Base-by-base conservation (phyloP, 78 protist genomes). In the Neovahlkampfia damariscottae region DNA sequence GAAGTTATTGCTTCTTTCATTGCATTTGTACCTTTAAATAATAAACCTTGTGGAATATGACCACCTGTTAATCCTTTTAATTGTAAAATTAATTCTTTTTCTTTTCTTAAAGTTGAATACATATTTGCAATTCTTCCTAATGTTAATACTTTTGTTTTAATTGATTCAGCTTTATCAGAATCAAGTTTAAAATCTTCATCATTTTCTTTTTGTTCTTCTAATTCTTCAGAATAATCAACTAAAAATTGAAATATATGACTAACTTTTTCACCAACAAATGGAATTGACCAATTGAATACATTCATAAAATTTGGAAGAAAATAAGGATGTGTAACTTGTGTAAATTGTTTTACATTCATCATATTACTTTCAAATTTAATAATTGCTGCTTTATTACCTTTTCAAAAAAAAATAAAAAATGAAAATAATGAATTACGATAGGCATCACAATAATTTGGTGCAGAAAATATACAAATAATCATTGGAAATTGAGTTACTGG, bases 281-380 rank as follows among this genome's bases (percentile, higher is more conserved):
- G 99, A 78, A 96, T 67, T 5, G 98, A 93, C 98, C 98, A 95
- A 29, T 89, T 68, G 84, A 96, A 96, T 28, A 94, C 98, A 79
- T 96, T 95, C 92, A 95, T 90, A 76, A 96, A 96, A 74, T 93
- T 93, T 71, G 99, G 99, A 68, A 96, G 86, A 88, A 86, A 95
- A 81, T 97, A 95, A 4, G 99, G 99, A 72, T 97, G 98, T 9
- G 94, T 95, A 30, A 86, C 38, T 35, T 36, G 39, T 31, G 82
- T 88, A 84, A 96, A 95, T 81, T 96, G 98, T 50, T 94, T 81
- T 74, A 96, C 91, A 77, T 95, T 95, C 91, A 95, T 84, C 34
- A 90, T 86, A 70, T 90, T 92, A 80, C 87, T 89, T 59, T 92
- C 76, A 40, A 40, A 86, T 77, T 74, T 30, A 32, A 88, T 67